These are phyloP conservation scores for Cladosporium oxysporum DNA, from an alignment of 2,329 filamentous ascomycete species.

Conservation along the genomic window DNA sequence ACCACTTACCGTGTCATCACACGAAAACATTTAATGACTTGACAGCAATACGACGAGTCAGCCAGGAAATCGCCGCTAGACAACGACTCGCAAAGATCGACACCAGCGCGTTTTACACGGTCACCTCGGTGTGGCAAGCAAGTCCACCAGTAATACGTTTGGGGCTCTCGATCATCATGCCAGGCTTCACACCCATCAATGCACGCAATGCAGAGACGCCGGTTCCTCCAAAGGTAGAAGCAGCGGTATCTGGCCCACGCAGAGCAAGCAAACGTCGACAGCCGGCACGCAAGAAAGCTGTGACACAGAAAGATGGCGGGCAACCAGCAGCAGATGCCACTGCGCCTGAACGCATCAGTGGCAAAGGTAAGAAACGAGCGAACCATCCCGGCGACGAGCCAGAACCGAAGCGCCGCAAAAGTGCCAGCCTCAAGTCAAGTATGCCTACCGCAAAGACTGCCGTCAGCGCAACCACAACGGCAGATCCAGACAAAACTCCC, in stretches of 20 bases:
- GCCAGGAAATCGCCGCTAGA: neutral
- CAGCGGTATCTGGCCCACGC: neutral
- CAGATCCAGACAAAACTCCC: neutral
- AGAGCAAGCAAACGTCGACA: constrained; percentile 3
- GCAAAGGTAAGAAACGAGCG: constrained; percentile 26
- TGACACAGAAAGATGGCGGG: constrained; percentile 19
- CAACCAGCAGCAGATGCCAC: constrained; percentile 20
- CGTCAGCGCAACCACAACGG: neutral
- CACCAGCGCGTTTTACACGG: neutral
- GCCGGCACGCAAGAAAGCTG: neutral
- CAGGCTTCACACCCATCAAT: constrained; percentile 30
- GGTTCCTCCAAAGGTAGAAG: neutral
- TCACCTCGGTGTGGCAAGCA: neutral
- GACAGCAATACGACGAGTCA: neutral
- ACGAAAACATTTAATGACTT: neutral
- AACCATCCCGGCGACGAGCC: constrained; percentile 3
- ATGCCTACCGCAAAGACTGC: constrained; percentile 22
- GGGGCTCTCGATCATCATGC: neutral
- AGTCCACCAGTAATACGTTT: neutral
- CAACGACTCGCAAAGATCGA: neutral
- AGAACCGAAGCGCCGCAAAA: constrained; percentile 23
- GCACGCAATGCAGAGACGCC: neutral
- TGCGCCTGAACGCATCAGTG: constrained; percentile 14
- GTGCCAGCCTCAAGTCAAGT: constrained; percentile 20
- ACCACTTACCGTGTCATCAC: neutral